Conservation (phyloP, 1,139 yeast species). For the Tardiomyces blankii region DNA sequence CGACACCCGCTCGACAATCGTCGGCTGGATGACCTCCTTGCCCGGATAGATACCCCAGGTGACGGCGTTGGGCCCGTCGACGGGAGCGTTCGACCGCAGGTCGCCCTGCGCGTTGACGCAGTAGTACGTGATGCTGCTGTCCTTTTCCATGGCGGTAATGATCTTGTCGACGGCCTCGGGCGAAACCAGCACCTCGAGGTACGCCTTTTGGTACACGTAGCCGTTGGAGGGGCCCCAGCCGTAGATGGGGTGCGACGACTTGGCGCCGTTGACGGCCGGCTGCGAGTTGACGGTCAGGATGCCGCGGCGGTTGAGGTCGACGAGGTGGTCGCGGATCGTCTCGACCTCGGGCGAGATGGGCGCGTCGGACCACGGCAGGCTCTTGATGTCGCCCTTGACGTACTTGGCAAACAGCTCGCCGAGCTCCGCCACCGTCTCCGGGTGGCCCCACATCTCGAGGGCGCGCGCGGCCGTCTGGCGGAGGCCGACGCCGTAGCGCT, state of each 20-base stretch:
- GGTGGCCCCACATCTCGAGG: conserved; percentile 79
- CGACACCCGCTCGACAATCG: conserved; percentile 81
- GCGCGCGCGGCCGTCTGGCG: conserved; percentile 51
- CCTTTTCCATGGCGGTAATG: conserved; percentile 30
- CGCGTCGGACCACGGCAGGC: conserved; percentile 94
- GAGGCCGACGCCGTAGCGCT: conserved; percentile 44
- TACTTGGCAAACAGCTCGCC: conserved; percentile 52
- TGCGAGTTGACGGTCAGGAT: conserved; percentile 85
- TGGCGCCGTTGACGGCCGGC: conserved; percentile 79
- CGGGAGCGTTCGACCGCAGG: conserved; percentile 53
- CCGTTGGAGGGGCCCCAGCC: conserved; percentile 98
- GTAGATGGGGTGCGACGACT: conserved; percentile 55
- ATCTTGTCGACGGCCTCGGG: conserved; percentile 36
- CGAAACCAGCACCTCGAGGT: conserved; percentile 73
- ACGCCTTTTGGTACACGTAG: conserved; percentile 86
- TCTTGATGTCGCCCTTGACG: conserved; percentile 54
- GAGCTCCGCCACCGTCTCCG: conserved; percentile 47
- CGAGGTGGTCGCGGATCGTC: conserved; percentile 47
- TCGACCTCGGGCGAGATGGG: conserved; percentile 72
- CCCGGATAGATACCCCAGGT: conserved; percentile 98
- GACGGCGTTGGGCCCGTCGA: conserved; percentile 81
- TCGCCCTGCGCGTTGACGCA: conserved; percentile 57
- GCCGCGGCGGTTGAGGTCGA: conserved; percentile 53
- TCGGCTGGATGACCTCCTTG: conserved; percentile 81
- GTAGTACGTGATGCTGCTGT: conserved; percentile 55